Evolutionary conservation across 371 early-diverging fungal genomes (phyloP).

Genomic region (Rhizopus microsporus): DNA sequence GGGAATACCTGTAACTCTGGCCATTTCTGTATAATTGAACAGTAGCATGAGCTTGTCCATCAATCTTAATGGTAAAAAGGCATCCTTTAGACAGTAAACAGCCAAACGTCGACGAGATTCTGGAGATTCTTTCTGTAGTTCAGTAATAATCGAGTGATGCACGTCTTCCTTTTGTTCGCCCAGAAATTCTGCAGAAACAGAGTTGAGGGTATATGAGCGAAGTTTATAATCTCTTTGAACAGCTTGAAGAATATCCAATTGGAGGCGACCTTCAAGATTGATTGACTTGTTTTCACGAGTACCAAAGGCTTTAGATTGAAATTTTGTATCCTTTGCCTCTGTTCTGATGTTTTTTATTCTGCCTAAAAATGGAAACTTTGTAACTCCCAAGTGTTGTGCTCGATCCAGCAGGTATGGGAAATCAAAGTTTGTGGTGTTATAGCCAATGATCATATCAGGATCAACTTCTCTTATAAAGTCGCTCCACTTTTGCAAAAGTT

Average conservation of each 20-base stretch:
- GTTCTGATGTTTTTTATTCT: conserved; percentile 71
- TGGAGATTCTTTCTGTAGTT: conserved; percentile 92
- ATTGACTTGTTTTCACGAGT: conserved; percentile 88
- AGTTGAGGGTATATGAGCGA: conserved; percentile 96
- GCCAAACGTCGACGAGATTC: conserved; percentile 98
- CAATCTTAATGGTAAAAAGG: conserved; percentile 94
- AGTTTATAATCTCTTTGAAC: conserved; percentile 98
- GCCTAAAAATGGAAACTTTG: conserved; percentile 85
- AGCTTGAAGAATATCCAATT: conserved; percentile 95
- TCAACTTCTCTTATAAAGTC: conserved; percentile 76
- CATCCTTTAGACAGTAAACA: conserved; percentile 99
- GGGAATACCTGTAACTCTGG: conserved; percentile 98
- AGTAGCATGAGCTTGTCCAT: conserved; percentile 98
- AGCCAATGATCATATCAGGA: conserved; percentile 97
- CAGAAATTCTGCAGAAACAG: conserved; percentile 97
- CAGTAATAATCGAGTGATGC: conserved; percentile 97
- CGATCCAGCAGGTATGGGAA: conserved; percentile 97
- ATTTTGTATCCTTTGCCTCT: conserved; percentile 82
- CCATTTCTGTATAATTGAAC: conserved; percentile 99
- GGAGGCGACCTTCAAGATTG: conserved; percentile 95
- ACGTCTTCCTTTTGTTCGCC: conserved; percentile 99
- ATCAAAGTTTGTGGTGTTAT: conserved; percentile 99
- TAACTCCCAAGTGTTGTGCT: conserved; percentile 78
- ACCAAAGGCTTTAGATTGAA: conserved; percentile 94
- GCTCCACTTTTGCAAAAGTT: conserved; percentile 87